phyloP scores from a whole-genome alignment of 768 basidiomycete genomes.

The Suillus americanus region DNA sequence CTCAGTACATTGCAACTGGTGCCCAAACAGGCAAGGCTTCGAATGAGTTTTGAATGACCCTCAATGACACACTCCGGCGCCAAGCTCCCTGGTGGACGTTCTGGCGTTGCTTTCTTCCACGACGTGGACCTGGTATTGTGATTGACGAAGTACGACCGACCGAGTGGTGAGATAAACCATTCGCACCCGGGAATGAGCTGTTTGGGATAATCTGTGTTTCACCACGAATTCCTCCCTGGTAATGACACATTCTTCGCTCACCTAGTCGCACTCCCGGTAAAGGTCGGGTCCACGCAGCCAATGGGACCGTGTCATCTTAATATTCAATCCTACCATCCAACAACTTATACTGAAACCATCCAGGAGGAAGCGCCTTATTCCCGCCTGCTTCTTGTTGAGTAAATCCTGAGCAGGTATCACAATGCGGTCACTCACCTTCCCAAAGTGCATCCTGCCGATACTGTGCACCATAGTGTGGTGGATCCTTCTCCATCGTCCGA shows the following conservation, averaged over 20 bases:
- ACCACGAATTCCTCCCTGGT: background rate
- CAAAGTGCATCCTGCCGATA: background rate
- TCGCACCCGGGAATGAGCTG: background rate
- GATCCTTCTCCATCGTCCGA: background rate
- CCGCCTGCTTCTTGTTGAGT: background rate
- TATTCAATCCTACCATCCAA: background rate
- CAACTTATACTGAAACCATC: background rate
- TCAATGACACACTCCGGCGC: background rate
- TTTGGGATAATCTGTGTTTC: background rate
- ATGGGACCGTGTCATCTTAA: background rate
- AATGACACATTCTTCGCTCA: background rate
- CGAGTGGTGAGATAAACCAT: background rate
- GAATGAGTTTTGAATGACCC: too few relatives aligned
- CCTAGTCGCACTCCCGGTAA: slow-evolving; percentile 1
- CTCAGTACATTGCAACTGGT: background rate
- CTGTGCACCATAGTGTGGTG: background rate
- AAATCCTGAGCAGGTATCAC: background rate
- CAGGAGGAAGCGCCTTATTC: background rate
- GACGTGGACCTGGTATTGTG: background rate
- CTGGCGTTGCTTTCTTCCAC: background rate
- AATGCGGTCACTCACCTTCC: background rate
- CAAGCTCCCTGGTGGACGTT: background rate
- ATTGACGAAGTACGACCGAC: background rate
- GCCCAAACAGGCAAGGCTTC: background rate
- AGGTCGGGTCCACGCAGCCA: background rate